These are phyloP conservation scores for Endocalyx cinctus DNA, from an alignment of 2,329 filamentous ascomycete species.

Conservation along the genomic window DNA sequence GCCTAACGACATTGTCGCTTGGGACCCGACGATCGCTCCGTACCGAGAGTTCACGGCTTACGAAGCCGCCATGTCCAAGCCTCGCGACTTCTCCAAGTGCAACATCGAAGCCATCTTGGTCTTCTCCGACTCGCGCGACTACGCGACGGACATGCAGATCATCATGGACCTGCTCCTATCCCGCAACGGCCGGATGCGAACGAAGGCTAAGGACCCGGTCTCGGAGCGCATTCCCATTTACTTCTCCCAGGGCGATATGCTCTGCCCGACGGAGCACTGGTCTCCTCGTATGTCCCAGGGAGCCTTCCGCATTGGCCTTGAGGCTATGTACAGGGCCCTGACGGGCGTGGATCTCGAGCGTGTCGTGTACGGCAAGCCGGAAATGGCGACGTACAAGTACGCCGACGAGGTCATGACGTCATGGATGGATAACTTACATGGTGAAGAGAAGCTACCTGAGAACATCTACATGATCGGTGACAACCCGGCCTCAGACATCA, in stretches of 20 bases:
- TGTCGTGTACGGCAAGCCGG: slow-evolving; percentile 72
- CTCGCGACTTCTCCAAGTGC: slow-evolving; percentile 66
- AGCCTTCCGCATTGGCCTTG: slow-evolving; percentile 69
- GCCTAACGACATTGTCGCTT: slow-evolving; percentile 69
- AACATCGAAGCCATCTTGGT: slow-evolving; percentile 73
- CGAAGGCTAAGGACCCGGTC: slow-evolving; percentile 61
- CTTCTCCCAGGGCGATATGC: slow-evolving; percentile 45
- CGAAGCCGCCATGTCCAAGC: slow-evolving; percentile 62
- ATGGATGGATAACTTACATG: slow-evolving; percentile 75
- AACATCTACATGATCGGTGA: slow-evolving; percentile 76
- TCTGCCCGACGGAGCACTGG: slow-evolving; percentile 61
- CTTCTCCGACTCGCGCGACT: slow-evolving; percentile 70
- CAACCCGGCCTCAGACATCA: slow-evolving; percentile 69
- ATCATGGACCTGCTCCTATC: slow-evolving; percentile 68
- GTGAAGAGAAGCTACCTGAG: slow-evolving; percentile 62
- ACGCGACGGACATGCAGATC: slow-evolving; percentile 71
- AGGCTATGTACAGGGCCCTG: slow-evolving; percentile 68
- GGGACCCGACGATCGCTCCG: slow-evolving; percentile 64
- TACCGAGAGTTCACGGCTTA: slow-evolving; percentile 64
- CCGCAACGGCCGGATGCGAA: slow-evolving; percentile 62
- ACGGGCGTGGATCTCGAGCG: slow-evolving; percentile 69
- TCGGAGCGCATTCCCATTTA: slow-evolving; percentile 68
- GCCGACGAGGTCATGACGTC: slow-evolving; percentile 67
- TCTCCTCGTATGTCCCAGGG: slow-evolving; percentile 68
- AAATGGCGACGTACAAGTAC: slow-evolving; percentile 73